Conservation (phyloP, 2,329 filamentous ascomycete genomes). For the Kalmusia sp. region DNA sequence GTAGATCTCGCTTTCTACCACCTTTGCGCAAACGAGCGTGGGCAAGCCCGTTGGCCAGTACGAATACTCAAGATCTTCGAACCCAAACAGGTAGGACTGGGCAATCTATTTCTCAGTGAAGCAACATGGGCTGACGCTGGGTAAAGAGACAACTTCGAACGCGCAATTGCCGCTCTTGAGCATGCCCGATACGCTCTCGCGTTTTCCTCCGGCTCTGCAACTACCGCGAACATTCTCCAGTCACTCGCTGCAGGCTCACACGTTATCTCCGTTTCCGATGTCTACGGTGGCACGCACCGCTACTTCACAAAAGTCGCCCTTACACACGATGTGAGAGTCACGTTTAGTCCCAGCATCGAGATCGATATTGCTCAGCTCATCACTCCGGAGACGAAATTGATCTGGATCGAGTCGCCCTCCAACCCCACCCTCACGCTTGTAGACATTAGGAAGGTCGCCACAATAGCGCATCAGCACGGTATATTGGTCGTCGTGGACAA, state of each 20-base stretch:
- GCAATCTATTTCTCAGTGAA: not conserved
- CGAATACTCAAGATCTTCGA: slow-evolving; percentile 92
- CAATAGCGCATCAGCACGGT: slow-evolving; percentile 83
- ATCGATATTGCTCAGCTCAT: slow-evolving; percentile 86
- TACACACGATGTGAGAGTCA: slow-evolving; percentile 92
- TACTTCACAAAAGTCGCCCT: slow-evolving; percentile 99
- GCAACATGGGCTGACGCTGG: slow-evolving; percentile 15
- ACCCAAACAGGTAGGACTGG: slow-evolving; percentile 75
- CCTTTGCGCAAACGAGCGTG: slow-evolving; percentile 89
- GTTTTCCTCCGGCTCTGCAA: slow-evolving; percentile 92
- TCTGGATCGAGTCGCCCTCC: slow-evolving; percentile 96
- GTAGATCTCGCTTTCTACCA: slow-evolving; percentile 91
- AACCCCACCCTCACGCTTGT: slow-evolving; percentile 94
- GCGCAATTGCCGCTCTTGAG: slow-evolving; percentile 88
- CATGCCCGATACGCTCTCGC: slow-evolving; percentile 91
- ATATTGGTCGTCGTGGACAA: slow-evolving; percentile 99
- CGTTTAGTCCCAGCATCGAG: slow-evolving; percentile 92
- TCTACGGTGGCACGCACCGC: slow-evolving; percentile 96
- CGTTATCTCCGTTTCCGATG: slow-evolving; percentile 94
- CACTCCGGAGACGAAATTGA: slow-evolving; percentile 84
- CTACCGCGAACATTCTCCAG: slow-evolving; percentile 92
- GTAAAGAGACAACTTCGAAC: slow-evolving; percentile 84
- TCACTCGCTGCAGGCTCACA: slow-evolving; percentile 89
- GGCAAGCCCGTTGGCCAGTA: slow-evolving; percentile 87
- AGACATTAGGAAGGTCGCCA: slow-evolving; percentile 86